Base-by-base conservation (phyloP, 1,284 basidiomycete species). In the Marasmius sp. region DNA sequence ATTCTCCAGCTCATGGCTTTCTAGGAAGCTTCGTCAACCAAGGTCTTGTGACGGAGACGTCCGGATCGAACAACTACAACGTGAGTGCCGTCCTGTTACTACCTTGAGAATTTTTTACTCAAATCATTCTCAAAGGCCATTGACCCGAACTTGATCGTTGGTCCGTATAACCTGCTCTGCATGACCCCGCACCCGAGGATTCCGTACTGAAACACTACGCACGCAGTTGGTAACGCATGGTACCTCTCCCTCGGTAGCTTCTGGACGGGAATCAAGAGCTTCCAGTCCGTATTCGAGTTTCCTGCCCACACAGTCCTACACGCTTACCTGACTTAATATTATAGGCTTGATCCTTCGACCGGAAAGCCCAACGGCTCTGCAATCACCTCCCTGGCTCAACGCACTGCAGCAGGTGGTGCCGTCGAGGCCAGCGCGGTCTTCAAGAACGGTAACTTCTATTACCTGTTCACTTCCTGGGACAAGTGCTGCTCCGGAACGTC, bases 401-500 rank as follows among this genome's bases (percentile, higher is more conserved):
- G 83, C 37, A 77, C 79, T 6, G 76, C 74, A 0, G 69, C 73
- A 60, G 66, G 68, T 53, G 80, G 78, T 1, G 81, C 81, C 4
- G 76, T 84, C 57, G 83, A 85, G 67, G 83, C 79, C 20, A 78
- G 77, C 58, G 72, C 71, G 34, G 75, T 85, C 47, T 83, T 71
- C 72, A 78, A 83, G 65, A 68, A 73, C 62, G 76, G 76, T 27
- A 75, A 66, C 49, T 85, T 74, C 68, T 86, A 78, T 70, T 87
- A 87, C 65, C 75, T 87, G 33, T 87, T 86, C 71, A 79, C 79
- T 0, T 81, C 79, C 14, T 86, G 83, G 83, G 85, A 85, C 66
- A 74, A 72, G 1, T 86, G 85, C 71, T 87, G 85, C 72, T 49
- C 69, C 33, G 84, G 85, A 4, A 79, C 76, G 12, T 74, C 70